Base-by-base conservation (phyloP, 352 stramenopile genomes). In the Phytophthora tentaculata region DNA sequence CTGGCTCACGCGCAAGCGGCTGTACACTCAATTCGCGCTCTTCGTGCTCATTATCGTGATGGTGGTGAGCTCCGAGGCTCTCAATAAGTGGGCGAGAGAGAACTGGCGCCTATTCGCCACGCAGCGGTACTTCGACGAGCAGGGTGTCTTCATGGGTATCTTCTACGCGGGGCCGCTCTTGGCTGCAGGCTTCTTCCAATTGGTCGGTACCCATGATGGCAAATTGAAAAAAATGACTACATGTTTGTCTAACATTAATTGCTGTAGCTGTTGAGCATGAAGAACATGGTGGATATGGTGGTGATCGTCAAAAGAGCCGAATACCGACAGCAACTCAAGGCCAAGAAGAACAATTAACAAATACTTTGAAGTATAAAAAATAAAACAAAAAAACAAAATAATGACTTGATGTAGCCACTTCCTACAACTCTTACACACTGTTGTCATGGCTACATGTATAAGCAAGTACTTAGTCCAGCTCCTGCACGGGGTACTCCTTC, bases 401-500 rank as follows among this genome's bases (percentile, higher is more conserved):
- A 49, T 23, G 37, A 61, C 70, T 56, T 62, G 52, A 69, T 61
- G 47, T 24, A 61, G 45, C 69, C 63, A 76, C 63, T 66, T 73
- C 58, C 57, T 63, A 71, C 61, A 61, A n/a, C n/a, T n/a, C n/a
- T n/a, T n/a, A n/a, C n/a, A n/a, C 5, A 10, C 29, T 37, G 29
- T 37, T 37, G 29, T 10, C 29, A 13, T 37, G 29, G 29, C 29
- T 5, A 26, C 53, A 57, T n/a, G 50, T 44, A 17, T 28, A 9
- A 29, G 6, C 39, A 24, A 8, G 43, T 58, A 68, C 59, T 81
- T 81, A 95, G 51, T 92, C 77, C 32, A 96, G 77, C 69, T 96
- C 89, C 43, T 89, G 70, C 23, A 96, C 89, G 1, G 88, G 89
- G 73, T 90, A 95, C 71, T 97, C 90, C 66, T 91, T 89, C 81